Evolutionary conservation across 352 stramenopile genomes (phyloP).

Genomic region (Globisporangium abappressorium): DNA sequence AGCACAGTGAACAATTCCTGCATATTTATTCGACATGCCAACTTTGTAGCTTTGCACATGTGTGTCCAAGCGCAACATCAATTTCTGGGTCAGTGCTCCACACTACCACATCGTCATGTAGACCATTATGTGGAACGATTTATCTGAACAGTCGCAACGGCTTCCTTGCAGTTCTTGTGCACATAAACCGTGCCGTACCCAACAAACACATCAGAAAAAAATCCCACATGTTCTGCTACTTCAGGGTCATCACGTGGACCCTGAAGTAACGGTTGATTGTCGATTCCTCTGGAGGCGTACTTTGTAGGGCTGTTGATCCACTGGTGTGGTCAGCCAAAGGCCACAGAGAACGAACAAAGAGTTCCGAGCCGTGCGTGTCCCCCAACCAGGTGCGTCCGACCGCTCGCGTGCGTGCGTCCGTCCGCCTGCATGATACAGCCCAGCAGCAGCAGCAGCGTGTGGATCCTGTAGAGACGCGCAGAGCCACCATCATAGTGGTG

Average conservation of each 20-base stretch:
- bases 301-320: conserved; percentile 22
- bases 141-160: background rate
- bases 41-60: background rate
- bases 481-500: background rate
- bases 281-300: conserved; percentile 12
- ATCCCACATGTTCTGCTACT: background rate
- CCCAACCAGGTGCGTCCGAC: conserved; percentile 16
- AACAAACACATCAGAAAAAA: background rate
- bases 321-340: conserved; percentile 17
- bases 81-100: background rate
- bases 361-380: background rate
- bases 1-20: too few relatives aligned
- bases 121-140: background rate
- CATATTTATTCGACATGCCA: background rate
- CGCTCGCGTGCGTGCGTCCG: background rate
- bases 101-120: background rate
- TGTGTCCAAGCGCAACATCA: background rate
- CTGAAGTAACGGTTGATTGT: conserved; percentile 11
- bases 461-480: background rate
- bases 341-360: conserved; percentile 17
- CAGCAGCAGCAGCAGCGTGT: conserved; percentile 1
- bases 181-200: background rate
- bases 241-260: background rate
- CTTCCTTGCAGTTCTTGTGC: background rate
- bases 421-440: background rate